Percentiles rank a stretch among this genome's conserved stretches.
phyloP scores from a whole-genome alignment of 2,329 filamentous ascomycete species.

The Ramularia collo-cygni region DNA sequence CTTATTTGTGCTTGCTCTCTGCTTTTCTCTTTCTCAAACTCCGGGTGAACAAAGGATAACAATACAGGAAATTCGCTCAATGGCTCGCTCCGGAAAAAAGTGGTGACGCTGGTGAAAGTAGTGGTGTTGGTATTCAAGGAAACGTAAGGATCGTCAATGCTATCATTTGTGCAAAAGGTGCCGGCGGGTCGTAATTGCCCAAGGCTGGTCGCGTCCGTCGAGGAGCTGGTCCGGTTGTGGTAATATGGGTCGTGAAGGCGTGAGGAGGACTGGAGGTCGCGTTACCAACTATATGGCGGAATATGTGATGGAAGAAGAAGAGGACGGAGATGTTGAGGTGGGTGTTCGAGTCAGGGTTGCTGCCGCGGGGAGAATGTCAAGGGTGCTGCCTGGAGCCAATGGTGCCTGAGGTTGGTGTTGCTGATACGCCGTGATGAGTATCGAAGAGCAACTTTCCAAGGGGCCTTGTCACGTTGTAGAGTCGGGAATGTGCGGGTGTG shows the following conservation, averaged over 20 bases:
- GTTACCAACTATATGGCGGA: conserved; percentile 16
- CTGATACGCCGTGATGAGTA: conserved; percentile 12
- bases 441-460: conserved; percentile 13
- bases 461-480: conserved; percentile 8
- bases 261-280: conserved; percentile 6
- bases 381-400: conserved; percentile 9
- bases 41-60: conserved; percentile 16
- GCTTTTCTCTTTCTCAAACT: conserved; percentile 6
- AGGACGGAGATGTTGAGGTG: conserved; percentile 6
- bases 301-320: conserved; percentile 17
- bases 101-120: conserved; percentile 9
- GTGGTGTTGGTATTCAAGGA: conserved; percentile 20
- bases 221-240: conserved; percentile 16
- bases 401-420: conserved; percentile 15
- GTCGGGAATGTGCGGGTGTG: conserved; percentile 2
- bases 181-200: conserved; percentile 8
- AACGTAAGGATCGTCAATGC: conserved; percentile 25
- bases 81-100: conserved; percentile 18
- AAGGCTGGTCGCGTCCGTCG: conserved; percentile 16
- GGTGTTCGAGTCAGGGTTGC: conserved; percentile 6
- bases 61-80: conserved; percentile 19
- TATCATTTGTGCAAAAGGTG: conserved; percentile 21
- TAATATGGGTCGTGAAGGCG: conserved; percentile 12
- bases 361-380: conserved; percentile 2
- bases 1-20: conserved; percentile 1